phyloP scores from a whole-genome alignment of 345 rosid genomes.

The Sapria himalayana region DNA sequence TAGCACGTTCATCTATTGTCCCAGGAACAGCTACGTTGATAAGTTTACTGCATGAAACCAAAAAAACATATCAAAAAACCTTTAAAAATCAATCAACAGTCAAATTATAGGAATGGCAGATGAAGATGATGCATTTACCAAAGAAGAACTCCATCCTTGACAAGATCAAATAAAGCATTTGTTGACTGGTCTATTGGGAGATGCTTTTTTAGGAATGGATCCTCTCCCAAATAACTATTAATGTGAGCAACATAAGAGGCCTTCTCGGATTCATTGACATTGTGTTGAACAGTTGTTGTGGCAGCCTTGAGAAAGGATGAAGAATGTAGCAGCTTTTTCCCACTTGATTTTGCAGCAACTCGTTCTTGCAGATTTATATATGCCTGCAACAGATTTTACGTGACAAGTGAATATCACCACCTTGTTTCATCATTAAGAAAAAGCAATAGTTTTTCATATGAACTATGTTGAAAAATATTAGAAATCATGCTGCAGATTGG shows the following conservation, averaged over 20 bases:
- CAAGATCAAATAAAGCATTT: conserved; percentile 70
- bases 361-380: conserved; percentile 44
- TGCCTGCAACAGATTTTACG: conserved; percentile 27
- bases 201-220: conserved; percentile 53
- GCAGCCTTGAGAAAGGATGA: conserved; percentile 67
- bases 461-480: too few relatives aligned
- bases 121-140: conserved; percentile 24
- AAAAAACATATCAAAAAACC: conserved; percentile 8
- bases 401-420: too few relatives aligned
- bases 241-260: conserved; percentile 82
- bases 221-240: conserved; percentile 60
- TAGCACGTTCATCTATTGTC: conserved; percentile 95
- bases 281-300: conserved; percentile 79
- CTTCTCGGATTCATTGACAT: conserved; percentile 74
- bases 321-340: conserved; percentile 19
- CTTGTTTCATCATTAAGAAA: too few relatives aligned
- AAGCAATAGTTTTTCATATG: too few relatives aligned
- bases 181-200: conserved; percentile 74
- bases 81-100: conserved; percentile 1
- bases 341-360: conserved; percentile 41
- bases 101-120: neutral
- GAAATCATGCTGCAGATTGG: too few relatives aligned
- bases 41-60: conserved; percentile 55
- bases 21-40: conserved; percentile 96
- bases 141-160: conserved; percentile 79